Base-by-base conservation (phyloP, 257 asterid genomes). In the Nicotiana attenuata region DNA sequence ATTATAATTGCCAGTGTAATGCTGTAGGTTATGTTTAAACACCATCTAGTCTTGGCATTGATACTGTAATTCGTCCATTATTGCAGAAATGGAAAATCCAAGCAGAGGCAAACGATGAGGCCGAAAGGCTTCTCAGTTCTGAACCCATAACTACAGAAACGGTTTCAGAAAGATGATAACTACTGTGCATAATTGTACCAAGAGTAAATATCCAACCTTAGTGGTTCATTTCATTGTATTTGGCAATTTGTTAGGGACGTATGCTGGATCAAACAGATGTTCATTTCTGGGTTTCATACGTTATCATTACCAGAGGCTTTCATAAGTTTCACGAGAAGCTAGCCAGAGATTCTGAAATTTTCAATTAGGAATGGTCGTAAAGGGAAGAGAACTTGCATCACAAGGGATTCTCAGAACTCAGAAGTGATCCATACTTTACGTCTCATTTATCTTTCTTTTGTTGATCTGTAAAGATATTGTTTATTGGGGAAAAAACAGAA, bases 101-200 rank as follows among this genome's bases (percentile, higher is more conserved):
- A 89, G 99, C 95, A 9, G 99, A 94, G 91, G 99, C 97, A 66
- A 93, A 90, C 3, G 98, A 96, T 67, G 99, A 94, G 83, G 98
- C 96, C 1, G 98, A 96, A 86, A 87, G 97, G 76, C 97, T 96
- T 82, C 92, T 96, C 20, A 92, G 95, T 69, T 90, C 99, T 17
- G 98, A 95, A 81, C 89, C 91, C 38, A 19, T 82, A 77, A 84
- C 89, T 9, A 79, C 88, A 1, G 97, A 91, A 83, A 92, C 92
- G 85, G 81, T 87, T 80, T n/a, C 81, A 53, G 97, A 87, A 63
- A 87, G 86, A 83, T 90, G 87, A 83, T 88, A 86, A 80, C 28
- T 20, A 20, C 28, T 60, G 52, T 9, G 59, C 73, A 79, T 78
- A 45, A 17, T 22, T 50, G 45, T 52, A 50, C 80, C 24, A 75